Evolutionary conservation across 352 stramenopile species (phyloP).

Genomic region (Peronospora destructor): DNA sequence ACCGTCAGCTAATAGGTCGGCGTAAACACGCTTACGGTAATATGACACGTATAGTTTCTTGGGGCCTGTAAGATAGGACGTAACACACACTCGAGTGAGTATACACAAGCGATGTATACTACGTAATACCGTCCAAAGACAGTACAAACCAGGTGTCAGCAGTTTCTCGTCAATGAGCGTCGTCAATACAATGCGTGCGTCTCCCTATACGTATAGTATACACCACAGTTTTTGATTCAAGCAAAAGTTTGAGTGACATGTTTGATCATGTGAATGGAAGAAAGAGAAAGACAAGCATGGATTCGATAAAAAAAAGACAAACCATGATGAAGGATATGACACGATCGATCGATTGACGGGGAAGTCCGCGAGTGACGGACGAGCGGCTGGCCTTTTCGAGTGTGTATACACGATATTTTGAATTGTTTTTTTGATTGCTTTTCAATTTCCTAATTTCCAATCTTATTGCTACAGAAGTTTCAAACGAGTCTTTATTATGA

Average conservation of each 20-base stretch:
- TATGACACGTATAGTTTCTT: constrained; percentile 81
- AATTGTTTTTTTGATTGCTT: too few species aligned
- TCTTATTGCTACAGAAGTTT: too few species aligned
- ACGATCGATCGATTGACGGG: not conserved
- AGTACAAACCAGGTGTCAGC: constrained; percentile 36
- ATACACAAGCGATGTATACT: not conserved
- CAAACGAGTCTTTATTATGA: too few species aligned
- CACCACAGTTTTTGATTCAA: not conserved
- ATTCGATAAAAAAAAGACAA: not conserved
- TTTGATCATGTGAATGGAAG: too few species aligned
- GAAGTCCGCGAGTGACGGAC: too few species aligned
- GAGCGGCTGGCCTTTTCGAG: too few species aligned
- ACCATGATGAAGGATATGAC: constrained; percentile 16
- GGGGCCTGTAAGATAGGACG: constrained; percentile 24
- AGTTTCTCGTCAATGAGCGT: constrained; percentile 70
- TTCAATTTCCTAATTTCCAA: too few species aligned
- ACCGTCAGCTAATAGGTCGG: constrained; percentile 61
- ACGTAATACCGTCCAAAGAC: too few species aligned
- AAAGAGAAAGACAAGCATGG: too few species aligned
- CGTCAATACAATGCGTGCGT: constrained; percentile 54
- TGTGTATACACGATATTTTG: not conserved
- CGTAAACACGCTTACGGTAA: constrained; percentile 74
- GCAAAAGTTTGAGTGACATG: too few species aligned
- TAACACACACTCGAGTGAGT: not conserved
- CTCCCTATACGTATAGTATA: constrained; percentile 30